Percentiles rank a stretch among this genome's conserved stretches.
These are phyloP conservation scores for Thymus mandschuricus DNA, from an alignment of 257 asterid genomes.

Conservation along the genomic window DNA sequence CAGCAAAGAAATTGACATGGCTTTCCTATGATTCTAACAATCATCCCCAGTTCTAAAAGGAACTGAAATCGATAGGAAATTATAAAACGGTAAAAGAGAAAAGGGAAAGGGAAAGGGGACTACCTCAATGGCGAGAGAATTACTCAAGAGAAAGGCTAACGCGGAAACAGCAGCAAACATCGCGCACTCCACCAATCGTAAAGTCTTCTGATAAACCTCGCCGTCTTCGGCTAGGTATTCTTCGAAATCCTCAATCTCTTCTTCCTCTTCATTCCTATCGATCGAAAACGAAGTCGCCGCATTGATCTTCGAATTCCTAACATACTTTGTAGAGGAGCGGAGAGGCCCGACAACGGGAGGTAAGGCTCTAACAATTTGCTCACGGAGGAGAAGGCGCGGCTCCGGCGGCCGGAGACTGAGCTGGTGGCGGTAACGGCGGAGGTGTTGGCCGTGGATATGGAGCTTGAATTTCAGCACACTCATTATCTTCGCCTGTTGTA, in stretches of 20 bases:
- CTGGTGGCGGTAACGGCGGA: constrained; percentile 27
- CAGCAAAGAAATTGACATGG: not conserved
- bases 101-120: not conserved
- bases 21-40: not conserved
- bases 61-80: not conserved
- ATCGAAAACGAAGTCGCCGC: constrained; percentile 45
- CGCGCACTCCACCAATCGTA: constrained; percentile 92
- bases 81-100: not conserved
- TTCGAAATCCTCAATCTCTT: constrained; percentile 51
- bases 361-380: constrained; percentile 26
- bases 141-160: constrained; percentile 86
- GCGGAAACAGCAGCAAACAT: constrained; percentile 98
- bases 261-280: constrained; percentile 36
- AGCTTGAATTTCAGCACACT: constrained; percentile 56
- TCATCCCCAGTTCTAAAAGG: not conserved
- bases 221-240: constrained; percentile 87
- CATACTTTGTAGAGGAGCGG: constrained; percentile 32
- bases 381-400: constrained; percentile 19
- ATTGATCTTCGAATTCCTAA: constrained; percentile 26
- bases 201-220: constrained; percentile 78
- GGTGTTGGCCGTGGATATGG: constrained; percentile 20
- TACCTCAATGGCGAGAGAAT: constrained; percentile 95
- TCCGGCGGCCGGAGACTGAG: constrained; percentile 31
- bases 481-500: constrained; percentile 37
- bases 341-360: constrained; percentile 29